Evolutionary conservation across 2,329 filamentous ascomycete genomes (phyloP), one percentile per base, ranked within the genome.

Genomic region (Fusarium duplospermum): DNA sequence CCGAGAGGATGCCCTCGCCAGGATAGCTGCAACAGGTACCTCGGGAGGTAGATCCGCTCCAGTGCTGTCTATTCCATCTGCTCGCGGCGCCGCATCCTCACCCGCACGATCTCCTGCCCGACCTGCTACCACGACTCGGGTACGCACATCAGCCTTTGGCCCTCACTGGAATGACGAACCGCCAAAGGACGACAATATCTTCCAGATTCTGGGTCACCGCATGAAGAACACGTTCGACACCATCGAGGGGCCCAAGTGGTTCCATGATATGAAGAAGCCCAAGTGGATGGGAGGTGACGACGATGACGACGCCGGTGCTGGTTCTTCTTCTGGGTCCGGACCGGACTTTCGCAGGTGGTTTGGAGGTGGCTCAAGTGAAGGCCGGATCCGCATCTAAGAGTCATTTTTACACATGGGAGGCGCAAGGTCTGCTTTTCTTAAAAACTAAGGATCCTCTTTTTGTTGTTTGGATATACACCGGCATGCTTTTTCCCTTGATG

Each of bases 141-240:
- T 75, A 64, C 79, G 82, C 47, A 71, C 69, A 20, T 69, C 77
- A 22, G 58, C 79, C 18, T 72, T 72, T 13, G 67, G 77, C 36
- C 56, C 82, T 31, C 74, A 82, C 40, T 79, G 84, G 33, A 82
- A 88, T 22, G 88, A 89, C 1, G 88, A 89, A 9, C 89, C 89
- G n/a, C 87, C 89, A 1, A 92, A 93, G 35, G 91, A 95, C 16
- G 93, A 94, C 64, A 94, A 92, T 74, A 94, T 98, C 82, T 95
- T 98, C 79, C 89, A 93, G 74, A 92, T 93, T 36, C 91, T 98
- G 70, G 91, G 93, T 0, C 93, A 97, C 80, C 89, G 96, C 38
- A 92, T 99, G 77, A 93, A 92, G 83, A 99, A 99, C 79, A 98
- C 96, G 0, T 90, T 98, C 62, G 96, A 98, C 70, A 93, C 91